Evolutionary conservation across 1,284 basidiomycete genomes (phyloP).

Genomic region (Melampsora americana): DNA sequence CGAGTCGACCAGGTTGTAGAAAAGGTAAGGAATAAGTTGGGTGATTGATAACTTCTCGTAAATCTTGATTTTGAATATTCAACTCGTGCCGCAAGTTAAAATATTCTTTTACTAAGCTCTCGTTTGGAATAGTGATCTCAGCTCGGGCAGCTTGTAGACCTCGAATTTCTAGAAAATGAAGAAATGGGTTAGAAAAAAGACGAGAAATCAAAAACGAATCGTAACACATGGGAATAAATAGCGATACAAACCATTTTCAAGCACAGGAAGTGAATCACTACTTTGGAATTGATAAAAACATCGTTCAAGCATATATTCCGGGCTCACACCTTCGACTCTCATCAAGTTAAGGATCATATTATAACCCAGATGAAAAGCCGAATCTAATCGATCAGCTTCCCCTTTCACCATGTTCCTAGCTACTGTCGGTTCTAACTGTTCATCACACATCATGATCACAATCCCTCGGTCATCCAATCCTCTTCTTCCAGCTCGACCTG

Average conservation of each 20-base stretch:
- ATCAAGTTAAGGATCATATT: conserved; percentile 99
- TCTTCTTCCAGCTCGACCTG: conserved; percentile 92
- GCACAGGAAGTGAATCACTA: conserved; percentile 75
- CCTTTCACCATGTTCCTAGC: conserved; percentile 99
- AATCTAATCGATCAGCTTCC: conserved; percentile 92
- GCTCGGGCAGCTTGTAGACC: conserved; percentile 69
- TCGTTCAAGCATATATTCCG: conserved; percentile 95
- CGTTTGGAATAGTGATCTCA: conserved; percentile 72
- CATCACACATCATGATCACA: conserved; percentile 99
- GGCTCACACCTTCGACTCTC: conserved; percentile 96
- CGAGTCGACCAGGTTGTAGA: conserved; percentile 83
- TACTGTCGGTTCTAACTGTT: conserved; percentile 85
- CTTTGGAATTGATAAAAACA: conserved; percentile 99
- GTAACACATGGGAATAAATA: background rate
- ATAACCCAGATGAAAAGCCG: conserved; percentile 97
- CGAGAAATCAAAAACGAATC: background rate
- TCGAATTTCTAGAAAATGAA: conserved; percentile 26
- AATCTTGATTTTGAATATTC: conserved; percentile 75
- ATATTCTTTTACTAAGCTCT: conserved; percentile 80
- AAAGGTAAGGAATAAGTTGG: conserved; percentile 91
- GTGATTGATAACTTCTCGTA: conserved; percentile 87
- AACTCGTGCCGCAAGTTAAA: conserved; percentile 87
- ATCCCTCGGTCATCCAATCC: conserved; percentile 98
- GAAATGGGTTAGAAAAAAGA: conserved; percentile 64
- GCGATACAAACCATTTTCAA: conserved; percentile 61